Conservation (phyloP, 1,284 basidiomycete genomes). For the Fomitopsis palustris region DNA sequence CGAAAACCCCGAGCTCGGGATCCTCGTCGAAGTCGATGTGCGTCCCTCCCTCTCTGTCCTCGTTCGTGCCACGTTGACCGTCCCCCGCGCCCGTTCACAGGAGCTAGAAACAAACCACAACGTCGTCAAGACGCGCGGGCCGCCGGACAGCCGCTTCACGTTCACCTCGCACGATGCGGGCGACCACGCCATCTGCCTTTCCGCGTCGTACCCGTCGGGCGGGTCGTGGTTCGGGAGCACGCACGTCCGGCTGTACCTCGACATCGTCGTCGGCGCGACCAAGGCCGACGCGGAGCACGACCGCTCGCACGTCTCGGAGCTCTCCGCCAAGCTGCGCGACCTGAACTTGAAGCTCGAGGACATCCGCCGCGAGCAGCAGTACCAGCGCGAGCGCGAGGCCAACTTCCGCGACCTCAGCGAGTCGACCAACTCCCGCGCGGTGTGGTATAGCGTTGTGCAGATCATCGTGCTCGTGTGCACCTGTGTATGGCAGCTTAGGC, state of each 20-base stretch:
- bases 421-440: conserved; percentile 81
- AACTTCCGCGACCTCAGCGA: conserved; percentile 90
- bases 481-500: conserved; percentile 90
- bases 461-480: conserved; percentile 82
- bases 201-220: conserved; percentile 75
- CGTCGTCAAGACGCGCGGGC: conserved; percentile 87
- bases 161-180: conserved; percentile 97
- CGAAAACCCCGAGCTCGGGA: conserved; percentile 78
- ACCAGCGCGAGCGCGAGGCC: conserved; percentile 94
- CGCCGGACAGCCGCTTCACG: conserved; percentile 89
- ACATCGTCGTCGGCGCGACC: conserved; percentile 88
- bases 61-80: neutral
- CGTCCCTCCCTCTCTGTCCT: conserved; percentile 22
- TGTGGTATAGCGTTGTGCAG: conserved; percentile 92
- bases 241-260: conserved; percentile 93
- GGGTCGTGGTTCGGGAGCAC: conserved; percentile 79
- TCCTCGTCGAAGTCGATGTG: conserved; percentile 89
- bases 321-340: conserved; percentile 85
- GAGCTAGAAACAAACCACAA: conserved; percentile 74
- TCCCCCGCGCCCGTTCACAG: conserved; percentile 35
- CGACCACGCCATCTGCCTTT: conserved; percentile 95
- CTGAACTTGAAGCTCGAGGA: conserved; percentile 92
- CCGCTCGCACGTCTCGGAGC: conserved; percentile 81
- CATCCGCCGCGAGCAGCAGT: conserved; percentile 94
- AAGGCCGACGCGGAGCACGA: conserved; percentile 82